Evolutionary conservation across 2,329 filamentous ascomycete species (phyloP), one percentile per base, ranked within the genome.

Genomic region (Emericellopsis atlantica): DNA sequence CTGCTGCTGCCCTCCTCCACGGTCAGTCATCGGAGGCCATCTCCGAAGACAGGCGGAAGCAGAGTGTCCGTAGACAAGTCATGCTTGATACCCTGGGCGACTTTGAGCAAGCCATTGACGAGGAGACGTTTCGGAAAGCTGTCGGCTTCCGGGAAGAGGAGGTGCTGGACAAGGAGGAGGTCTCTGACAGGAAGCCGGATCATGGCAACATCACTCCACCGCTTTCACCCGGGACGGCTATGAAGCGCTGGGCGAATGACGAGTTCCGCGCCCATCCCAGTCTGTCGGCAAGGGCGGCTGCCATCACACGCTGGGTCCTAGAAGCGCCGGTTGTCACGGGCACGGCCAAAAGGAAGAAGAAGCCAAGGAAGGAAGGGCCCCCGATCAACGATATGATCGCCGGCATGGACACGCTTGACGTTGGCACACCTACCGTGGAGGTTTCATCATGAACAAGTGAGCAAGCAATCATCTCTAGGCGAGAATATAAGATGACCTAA

Each of bases 241-340:
- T 37, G 5, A 21, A 39, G 41, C 62, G 75, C 8, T 81, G 76
- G 76, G 70, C 74, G 5, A 69, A 76, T 42, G 79, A 82, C 40
- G 75, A 81, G 44, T 74, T 71, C 1, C 76, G 75, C 50, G 81
- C 86, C 47, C 84, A 83, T 54, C 75, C 76, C 3, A 77, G 85
- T 46, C 68, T 72, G 15, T 84, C 81, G 2, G 79, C 84, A 46
- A 70, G 84, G 18, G 83, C 84, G 1, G 70, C 76, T 37, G 72
- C 74, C 15, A 76, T 90, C 43, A 73, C 78, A 1, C 62, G 74
- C 34, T 92, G 85, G 84, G 72, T 90, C 18, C 61, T 62, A 38
- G 69, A 80, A 43, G 76, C 74, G 1, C 76, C 73, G 6, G 45
- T 55, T 0, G 58, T 61, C n/a, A 47, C 54, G 18, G 56, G 57